A percentile compares a stretch with the other conserved stretches of the same genome.
phyloP scores from a whole-genome alignment of 2,329 filamentous ascomycete genomes.

The Septoria linicola region DNA sequence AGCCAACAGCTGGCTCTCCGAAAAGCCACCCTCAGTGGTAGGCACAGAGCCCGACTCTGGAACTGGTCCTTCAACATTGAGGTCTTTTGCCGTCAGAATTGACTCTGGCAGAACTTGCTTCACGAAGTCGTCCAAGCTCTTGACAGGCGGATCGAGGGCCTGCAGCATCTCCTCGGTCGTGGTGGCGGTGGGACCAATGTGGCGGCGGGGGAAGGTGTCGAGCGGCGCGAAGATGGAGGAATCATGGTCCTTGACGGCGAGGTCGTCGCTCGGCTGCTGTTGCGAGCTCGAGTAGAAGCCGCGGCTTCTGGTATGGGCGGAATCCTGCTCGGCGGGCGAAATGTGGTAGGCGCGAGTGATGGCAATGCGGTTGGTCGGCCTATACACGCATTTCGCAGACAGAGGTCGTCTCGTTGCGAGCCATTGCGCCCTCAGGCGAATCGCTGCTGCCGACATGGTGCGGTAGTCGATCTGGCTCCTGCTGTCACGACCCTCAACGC shows the following conservation, averaged over 20 bases:
- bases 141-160: conserved; percentile 69
- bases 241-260: conserved; percentile 27
- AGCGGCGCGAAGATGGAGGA: conserved; percentile 47
- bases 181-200: conserved; percentile 77
- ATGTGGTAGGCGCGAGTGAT: conserved; percentile 13
- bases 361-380: conserved; percentile 8
- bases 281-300: conserved; percentile 36
- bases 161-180: conserved; percentile 77
- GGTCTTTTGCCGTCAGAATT: conserved; percentile 66
- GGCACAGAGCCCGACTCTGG: conserved; percentile 43
- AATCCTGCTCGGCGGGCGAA: conserved; percentile 13
- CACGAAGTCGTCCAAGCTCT: conserved; percentile 77
- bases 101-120: conserved; percentile 77
- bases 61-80: conserved; percentile 56
- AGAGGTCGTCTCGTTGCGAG: conserved; percentile 35
- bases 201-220: conserved; percentile 73
- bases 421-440: conserved; percentile 38
- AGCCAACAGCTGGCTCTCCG: conserved; percentile 61
- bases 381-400: conserved; percentile 31
- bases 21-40: conserved; percentile 45
- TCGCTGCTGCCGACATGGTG: conserved; percentile 30
- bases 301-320: conserved; percentile 16
- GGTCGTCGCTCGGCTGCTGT: conserved; percentile 24
- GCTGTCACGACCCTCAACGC: background rate
- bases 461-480: background rate